Evolutionary conservation across 169 alveolate genomes (phyloP).

Genomic region (Plasmodium falciparum): DNA sequence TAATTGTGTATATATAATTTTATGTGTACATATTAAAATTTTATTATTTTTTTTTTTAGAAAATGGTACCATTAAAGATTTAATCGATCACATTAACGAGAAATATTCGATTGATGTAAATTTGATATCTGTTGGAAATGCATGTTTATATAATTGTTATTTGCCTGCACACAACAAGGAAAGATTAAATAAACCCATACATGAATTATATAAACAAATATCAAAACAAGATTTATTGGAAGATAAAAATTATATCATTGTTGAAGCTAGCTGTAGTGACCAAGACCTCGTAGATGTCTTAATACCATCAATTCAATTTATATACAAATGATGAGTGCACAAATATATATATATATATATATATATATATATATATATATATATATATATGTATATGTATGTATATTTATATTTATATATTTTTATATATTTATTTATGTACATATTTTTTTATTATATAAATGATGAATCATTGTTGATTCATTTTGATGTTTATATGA

Average conservation of each 20-base stretch:
- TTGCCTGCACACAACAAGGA: conserved; percentile 88
- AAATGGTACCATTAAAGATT: conserved; percentile 82
- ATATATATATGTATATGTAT: no score
- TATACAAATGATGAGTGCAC: conserved; percentile 77
- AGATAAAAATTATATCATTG: conserved; percentile 86
- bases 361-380: neutral
- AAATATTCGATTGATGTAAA: conserved; percentile 89
- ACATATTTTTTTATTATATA: neutral
- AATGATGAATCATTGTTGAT: neutral
- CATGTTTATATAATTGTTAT: conserved; percentile 92
- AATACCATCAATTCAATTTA: conserved; percentile 90
- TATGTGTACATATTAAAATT: conserved; percentile 30
- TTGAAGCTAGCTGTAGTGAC: conserved; percentile 92
- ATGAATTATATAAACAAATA: conserved; percentile 80
- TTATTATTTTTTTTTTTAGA: conserved; percentile 71
- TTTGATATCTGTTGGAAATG: conserved; percentile 92
- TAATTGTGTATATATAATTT: conserved; percentile 32
- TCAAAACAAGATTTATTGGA: conserved; percentile 77
- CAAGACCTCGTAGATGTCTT: conserved; percentile 90
- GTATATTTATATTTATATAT: no score
- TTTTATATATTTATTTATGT: no score
- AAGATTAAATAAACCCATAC: conserved; percentile 84
- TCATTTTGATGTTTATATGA: neutral
- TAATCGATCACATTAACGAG: conserved; percentile 78
- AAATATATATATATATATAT: neutral